Evolutionary conservation across 2,329 filamentous ascomycete species (phyloP).

Genomic region (Colletotrichum simmondsii): DNA sequence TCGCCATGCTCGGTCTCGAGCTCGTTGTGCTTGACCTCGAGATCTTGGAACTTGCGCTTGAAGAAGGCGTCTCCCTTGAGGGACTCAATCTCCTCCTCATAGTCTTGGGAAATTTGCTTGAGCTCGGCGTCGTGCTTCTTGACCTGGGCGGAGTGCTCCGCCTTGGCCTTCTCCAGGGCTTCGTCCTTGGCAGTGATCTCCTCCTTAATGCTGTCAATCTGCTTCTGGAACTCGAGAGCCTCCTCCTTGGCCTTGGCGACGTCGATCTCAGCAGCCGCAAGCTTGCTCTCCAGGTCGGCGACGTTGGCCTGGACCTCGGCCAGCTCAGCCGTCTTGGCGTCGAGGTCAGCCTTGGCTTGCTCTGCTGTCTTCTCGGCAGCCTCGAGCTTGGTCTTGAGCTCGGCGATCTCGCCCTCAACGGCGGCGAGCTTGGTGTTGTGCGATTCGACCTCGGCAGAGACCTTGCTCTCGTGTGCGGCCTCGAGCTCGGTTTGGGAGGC

Average conservation of each 20-base stretch:
- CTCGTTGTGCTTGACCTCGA: slow-evolving; percentile 67
- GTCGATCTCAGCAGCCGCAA: slow-evolving; percentile 56
- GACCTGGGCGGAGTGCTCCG: slow-evolving; percentile 52
- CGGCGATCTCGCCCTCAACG: slow-evolving; percentile 63
- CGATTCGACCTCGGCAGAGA: slow-evolving; percentile 57
- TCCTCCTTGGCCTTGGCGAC: slow-evolving; percentile 57
- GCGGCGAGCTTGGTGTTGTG: slow-evolving; percentile 57
- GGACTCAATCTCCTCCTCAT: slow-evolving; percentile 73
- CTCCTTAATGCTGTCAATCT: slow-evolving; percentile 58
- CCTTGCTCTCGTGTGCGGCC: slow-evolving; percentile 55
- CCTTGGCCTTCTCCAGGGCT: slow-evolving; percentile 61
- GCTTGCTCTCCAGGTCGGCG: slow-evolving; percentile 55
- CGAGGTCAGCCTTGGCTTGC: slow-evolving; percentile 54
- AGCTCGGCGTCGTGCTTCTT: slow-evolving; percentile 68
- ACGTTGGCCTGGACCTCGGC: slow-evolving; percentile 52
- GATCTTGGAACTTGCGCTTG: slow-evolving; percentile 71
- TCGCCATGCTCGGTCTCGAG: slow-evolving; percentile 48
- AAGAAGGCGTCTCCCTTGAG: slow-evolving; percentile 72
- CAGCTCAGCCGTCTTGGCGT: slow-evolving; percentile 54
- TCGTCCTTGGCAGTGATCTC: slow-evolving; percentile 60
- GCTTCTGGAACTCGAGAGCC: slow-evolving; percentile 58
- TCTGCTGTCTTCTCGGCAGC: slow-evolving; percentile 58
- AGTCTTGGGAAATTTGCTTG: slow-evolving; percentile 68
- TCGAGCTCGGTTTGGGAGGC: slow-evolving; percentile 58
- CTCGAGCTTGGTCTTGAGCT: slow-evolving; percentile 60